Evolutionary conservation across 1,284 basidiomycete species (phyloP).

Genomic region (Fomitopsis schrenkii): DNA sequence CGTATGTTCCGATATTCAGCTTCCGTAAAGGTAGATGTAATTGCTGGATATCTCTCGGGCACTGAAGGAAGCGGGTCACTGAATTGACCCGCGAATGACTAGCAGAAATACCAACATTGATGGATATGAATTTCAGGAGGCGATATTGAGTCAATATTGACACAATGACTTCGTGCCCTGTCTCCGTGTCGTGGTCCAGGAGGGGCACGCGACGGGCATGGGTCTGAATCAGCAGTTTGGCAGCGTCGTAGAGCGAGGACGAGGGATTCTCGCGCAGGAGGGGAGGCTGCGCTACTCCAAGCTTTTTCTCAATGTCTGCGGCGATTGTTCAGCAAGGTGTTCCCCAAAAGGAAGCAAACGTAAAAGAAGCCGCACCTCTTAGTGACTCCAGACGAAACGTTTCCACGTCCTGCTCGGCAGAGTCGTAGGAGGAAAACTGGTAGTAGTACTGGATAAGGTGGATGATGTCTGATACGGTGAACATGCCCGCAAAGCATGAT

Average conservation of each 20-base stretch:
- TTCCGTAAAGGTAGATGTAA: slow-evolving; percentile 80
- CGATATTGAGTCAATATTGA: slow-evolving; percentile 97
- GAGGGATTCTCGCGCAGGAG: slow-evolving; percentile 87
- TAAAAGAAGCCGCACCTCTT: slow-evolving; percentile 55
- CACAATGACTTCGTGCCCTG: slow-evolving; percentile 93
- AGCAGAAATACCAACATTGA: slow-evolving; percentile 70
- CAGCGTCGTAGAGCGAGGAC: slow-evolving; percentile 87
- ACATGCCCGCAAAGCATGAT: slow-evolving; percentile 92
- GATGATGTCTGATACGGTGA: slow-evolving; percentile 93
- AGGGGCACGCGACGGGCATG: slow-evolving; percentile 94
- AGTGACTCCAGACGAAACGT: slow-evolving; percentile 88
- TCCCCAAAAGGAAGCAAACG: slow-evolving; percentile 14
- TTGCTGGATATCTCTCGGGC: slow-evolving; percentile 71
- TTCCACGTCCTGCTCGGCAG: slow-evolving; percentile 89
- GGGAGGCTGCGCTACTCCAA: slow-evolving; percentile 92
- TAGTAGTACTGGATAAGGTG: slow-evolving; percentile 98
- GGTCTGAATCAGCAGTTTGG: slow-evolving; percentile 89
- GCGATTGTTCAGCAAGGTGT: slow-evolving; percentile 10
- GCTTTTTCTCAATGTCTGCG: slow-evolving; percentile 88
- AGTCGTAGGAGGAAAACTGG: slow-evolving; percentile 82
- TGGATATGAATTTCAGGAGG: slow-evolving; percentile 97
- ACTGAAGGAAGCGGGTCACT: slow-evolving; percentile 34
- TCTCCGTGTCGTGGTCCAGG: slow-evolving; percentile 91
- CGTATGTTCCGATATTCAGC: slow-evolving; percentile 93
- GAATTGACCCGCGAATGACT: slow-evolving; percentile 4